Evolutionary conservation across 1,284 basidiomycete genomes (phyloP).

Genomic region (Amylostereum chailletii): DNA sequence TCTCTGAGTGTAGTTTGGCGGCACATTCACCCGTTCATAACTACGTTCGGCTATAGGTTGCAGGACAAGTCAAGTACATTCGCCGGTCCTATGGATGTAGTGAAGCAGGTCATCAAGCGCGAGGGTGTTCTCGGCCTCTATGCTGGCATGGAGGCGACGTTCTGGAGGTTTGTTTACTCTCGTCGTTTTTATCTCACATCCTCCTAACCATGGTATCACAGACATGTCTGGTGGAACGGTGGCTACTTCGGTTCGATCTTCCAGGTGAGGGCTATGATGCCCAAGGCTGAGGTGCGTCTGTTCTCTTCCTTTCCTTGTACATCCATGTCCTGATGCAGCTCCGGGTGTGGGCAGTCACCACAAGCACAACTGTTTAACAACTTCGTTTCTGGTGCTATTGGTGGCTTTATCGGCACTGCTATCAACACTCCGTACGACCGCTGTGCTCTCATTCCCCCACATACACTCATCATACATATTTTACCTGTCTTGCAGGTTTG

Average conservation of each 20-base stretch:
- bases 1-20: constrained; percentile 1
- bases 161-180: constrained; percentile 66
- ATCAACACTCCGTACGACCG: constrained; percentile 68
- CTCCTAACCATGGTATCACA: constrained; percentile 16
- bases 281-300: constrained; percentile 67
- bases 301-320: not conserved
- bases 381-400: constrained; percentile 83
- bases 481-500: constrained; percentile 29
- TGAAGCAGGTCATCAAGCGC: constrained; percentile 68
- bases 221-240: constrained; percentile 87
- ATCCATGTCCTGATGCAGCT: constrained; percentile 2
- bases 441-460: not conserved
- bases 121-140: constrained; percentile 84
- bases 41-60: constrained; percentile 38
- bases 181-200: not conserved
- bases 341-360: constrained; percentile 2
- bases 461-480: constrained; percentile 22
- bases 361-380: constrained; percentile 73
- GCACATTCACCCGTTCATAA: not conserved
- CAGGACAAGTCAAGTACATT: constrained; percentile 90
- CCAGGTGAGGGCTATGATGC: constrained; percentile 72
- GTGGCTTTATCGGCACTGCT: constrained; percentile 83
- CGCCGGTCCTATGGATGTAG: constrained; percentile 86
- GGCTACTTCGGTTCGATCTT: constrained; percentile 92
- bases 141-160: constrained; percentile 90